Evolutionary conservation across 2,329 filamentous ascomycete species (phyloP), one percentile per base, ranked within the genome.

Genomic region (Stagonosporopsis cucurbitacearum): DNA sequence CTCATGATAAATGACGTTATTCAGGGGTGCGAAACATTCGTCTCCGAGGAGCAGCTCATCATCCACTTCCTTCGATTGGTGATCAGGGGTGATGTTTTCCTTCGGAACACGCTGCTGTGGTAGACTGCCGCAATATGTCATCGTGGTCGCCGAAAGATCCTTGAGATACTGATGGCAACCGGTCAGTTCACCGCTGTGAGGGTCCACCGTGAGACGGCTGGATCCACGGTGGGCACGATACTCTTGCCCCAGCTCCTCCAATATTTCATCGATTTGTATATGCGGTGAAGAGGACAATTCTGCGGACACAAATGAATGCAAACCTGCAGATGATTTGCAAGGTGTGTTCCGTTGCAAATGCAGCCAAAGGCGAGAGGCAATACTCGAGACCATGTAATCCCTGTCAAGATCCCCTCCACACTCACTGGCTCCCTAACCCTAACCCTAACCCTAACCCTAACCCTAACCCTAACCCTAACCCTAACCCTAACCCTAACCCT

Each of bases 351-450:
- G 65, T 26, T 65, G 65, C 19, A 54, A 37, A 11, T 64, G 46
- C 17, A 58, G 44, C 65, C 65, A 68, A 11, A 65, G 46, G 22
- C 42, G 54, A 41, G 49, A 37, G 13, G 49, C 30, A 7, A 56
- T 20, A 11, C 49, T 20, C 6, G 52, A 26, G 17, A 20, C 22
- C 19, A 25, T 12, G 7, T 6, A 7, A 20, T 8, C 19, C 7
- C 6, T 9, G 25, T 47, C 36, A 3, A 40, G 6, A 12, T 9
- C 6, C 32, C 5, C 5, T 9, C 20, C 19, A 37, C n/a, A 32
- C n/a, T 13, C 23, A 19, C 20, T n/a, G n/a, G n/a, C n/a, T n/a
- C n/a, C n/a, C n/a, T n/a, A n/a, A n/a, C n/a, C n/a, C n/a, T n/a
- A n/a, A n/a, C n/a, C n/a, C n/a, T n/a, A n/a, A n/a, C n/a, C n/a